phyloP scores from a whole-genome alignment of 163 green algal genomes.

The Chlorella variabilis region DNA sequence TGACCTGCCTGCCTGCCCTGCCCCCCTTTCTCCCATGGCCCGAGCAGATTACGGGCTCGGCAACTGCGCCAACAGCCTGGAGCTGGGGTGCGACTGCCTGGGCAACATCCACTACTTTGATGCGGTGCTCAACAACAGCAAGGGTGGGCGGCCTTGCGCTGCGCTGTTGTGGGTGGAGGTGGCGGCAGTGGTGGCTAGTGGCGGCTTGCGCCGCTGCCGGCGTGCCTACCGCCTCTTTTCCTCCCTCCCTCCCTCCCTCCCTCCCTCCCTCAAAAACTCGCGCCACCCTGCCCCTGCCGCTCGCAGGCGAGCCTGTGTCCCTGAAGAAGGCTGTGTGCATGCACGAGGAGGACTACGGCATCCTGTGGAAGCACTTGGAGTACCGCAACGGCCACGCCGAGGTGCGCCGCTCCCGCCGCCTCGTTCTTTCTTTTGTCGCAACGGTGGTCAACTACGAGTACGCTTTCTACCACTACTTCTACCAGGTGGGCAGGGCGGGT shows the following conservation, averaged over 20 bases:
- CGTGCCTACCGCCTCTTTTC: neutral
- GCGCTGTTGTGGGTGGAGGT: neutral
- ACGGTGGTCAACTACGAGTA: constrained; percentile 87
- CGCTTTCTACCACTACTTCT: constrained; percentile 77
- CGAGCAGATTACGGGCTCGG: constrained; percentile 61
- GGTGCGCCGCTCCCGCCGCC: constrained; percentile 66
- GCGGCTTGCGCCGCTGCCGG: neutral
- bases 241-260: neutral
- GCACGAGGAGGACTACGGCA: constrained; percentile 91
- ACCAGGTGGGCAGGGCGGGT: too few species aligned
- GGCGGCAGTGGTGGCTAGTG: neutral
- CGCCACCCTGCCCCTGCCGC: neutral
- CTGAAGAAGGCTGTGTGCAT: constrained; percentile 90
- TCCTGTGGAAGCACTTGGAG: constrained; percentile 92
- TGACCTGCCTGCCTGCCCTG: too few species aligned
- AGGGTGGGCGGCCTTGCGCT: neutral
- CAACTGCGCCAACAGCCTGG: constrained; percentile 70
- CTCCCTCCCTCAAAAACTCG: neutral
- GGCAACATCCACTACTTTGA: constrained; percentile 90
- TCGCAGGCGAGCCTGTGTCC: constrained; percentile 55
- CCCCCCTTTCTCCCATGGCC: too few species aligned
- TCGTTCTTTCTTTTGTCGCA: constrained; percentile 87
- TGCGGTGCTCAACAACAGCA: constrained; percentile 64
- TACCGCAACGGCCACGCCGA: constrained; percentile 70
- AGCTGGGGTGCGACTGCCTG: constrained; percentile 90